Percentiles rank a stretch among this genome's conserved stretches.
These are phyloP conservation scores for Xylaria longipes DNA, from an alignment of 495 filamentous ascomycete species.

Conservation along the genomic window DNA sequence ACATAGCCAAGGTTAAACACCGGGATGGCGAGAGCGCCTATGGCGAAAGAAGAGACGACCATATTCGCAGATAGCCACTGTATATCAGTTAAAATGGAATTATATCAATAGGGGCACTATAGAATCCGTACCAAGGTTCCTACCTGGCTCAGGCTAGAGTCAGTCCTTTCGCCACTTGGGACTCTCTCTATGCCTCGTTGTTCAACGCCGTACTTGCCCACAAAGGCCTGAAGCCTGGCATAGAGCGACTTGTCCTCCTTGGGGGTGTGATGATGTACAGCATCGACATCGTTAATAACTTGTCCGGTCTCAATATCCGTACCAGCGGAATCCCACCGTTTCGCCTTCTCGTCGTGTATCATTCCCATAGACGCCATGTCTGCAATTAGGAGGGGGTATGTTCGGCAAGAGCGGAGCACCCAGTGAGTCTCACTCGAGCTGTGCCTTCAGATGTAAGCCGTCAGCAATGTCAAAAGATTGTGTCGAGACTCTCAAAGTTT, in stretches of 20 bases:
- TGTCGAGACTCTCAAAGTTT: neutral
- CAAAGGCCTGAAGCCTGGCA: conserved; percentile 73
- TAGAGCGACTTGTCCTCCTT: conserved; percentile 65
- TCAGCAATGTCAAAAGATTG: neutral
- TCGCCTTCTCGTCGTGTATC: conserved; percentile 1
- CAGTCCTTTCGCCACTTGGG: conserved; percentile 73
- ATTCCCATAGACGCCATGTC: neutral
- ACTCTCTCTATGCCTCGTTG: conserved; percentile 83
- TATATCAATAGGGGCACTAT: conserved; percentile 6
- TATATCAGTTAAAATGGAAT: conserved; percentile 5
- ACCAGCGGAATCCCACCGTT: conserved; percentile 7
- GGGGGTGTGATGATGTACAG: conserved; percentile 67
- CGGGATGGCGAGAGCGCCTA: conserved; percentile 73
- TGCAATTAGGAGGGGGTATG: too few species aligned
- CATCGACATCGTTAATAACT: conserved; percentile 59
- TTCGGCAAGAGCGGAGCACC: neutral
- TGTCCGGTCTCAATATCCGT: conserved; percentile 47
- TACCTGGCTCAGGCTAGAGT: conserved; percentile 69
- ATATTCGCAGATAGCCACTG: conserved; percentile 88
- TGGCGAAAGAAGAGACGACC: conserved; percentile 82
- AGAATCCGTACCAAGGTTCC: conserved; percentile 71
- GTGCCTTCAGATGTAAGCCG: neutral
- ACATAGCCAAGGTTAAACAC: conserved; percentile 75
- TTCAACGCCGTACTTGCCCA: conserved; percentile 74
- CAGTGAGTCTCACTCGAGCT: neutral